Evolutionary conservation across 306 rosid genomes (phyloP).

Genomic region (Glycine tomentella): DNA sequence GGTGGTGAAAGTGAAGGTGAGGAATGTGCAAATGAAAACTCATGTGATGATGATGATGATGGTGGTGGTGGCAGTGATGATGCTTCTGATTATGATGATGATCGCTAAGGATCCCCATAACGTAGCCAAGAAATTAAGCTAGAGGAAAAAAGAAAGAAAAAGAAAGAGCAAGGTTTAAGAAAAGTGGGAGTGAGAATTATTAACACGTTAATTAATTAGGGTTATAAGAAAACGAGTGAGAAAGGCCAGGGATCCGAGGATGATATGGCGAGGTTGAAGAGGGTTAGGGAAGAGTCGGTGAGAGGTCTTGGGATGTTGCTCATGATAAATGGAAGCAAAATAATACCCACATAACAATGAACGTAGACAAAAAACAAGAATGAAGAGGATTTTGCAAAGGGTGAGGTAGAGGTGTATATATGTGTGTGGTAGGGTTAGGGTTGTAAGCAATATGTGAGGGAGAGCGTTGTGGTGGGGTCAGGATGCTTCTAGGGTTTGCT

Average conservation of each 20-base stretch:
- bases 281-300: slow-evolving; percentile 73
- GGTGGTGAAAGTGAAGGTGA: slow-evolving; percentile 56
- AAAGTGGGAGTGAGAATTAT: not conserved
- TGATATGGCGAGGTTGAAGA: slow-evolving; percentile 85
- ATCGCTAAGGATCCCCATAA: slow-evolving; percentile 53
- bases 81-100: not conserved
- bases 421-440: too few species aligned
- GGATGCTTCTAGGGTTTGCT: slow-evolving; percentile 60
- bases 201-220: not conserved
- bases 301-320: slow-evolving; percentile 90
- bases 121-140: not conserved
- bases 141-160: not conserved
- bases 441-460: too few species aligned
- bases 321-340: slow-evolving; percentile 59
- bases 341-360: slow-evolving; percentile 48
- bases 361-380: too few species aligned
- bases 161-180: not conserved
- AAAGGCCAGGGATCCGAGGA: slow-evolving; percentile 96
- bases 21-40: slow-evolving; percentile 72
- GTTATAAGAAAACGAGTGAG: slow-evolving; percentile 69
- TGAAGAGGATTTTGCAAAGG: slow-evolving; percentile 44
- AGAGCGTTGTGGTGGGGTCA: slow-evolving; percentile 25
- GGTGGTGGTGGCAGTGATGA: too few species aligned
- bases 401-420: slow-evolving; percentile 44
- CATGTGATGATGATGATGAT: slow-evolving; percentile 32